These are phyloP conservation scores for Leucoagaricus sp. DNA, from an alignment of 1,284 basidiomycete species.

Conservation along the genomic window DNA sequence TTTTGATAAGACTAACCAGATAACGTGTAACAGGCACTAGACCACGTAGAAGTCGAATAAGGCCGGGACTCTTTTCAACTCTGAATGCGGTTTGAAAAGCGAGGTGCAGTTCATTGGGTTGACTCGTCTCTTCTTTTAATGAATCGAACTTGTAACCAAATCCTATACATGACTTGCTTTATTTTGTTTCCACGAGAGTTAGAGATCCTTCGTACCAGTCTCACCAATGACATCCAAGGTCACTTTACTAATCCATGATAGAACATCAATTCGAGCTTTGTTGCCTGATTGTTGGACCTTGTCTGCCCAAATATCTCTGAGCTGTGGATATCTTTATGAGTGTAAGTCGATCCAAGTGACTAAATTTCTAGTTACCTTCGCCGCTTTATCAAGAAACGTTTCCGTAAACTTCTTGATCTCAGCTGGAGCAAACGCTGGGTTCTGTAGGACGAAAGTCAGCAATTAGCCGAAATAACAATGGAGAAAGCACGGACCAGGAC, in stretches of 20 bases:
- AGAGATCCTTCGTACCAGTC: no score
- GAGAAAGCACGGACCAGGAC: no score
- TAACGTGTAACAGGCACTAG: constrained; percentile 10
- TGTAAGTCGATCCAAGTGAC: background rate
- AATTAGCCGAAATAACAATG: no score
- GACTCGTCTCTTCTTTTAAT: constrained; percentile 38
- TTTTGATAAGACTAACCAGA: background rate
- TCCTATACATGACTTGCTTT: no score
- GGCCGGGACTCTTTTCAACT: constrained; percentile 39
- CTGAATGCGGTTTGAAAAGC: constrained; percentile 49
- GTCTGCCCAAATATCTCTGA: constrained; percentile 49
- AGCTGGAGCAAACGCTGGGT: constrained; percentile 59
- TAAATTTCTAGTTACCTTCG: constrained; percentile 36
- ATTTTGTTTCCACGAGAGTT: no score
- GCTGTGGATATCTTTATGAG: constrained; percentile 27
- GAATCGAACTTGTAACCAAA: constrained; percentile 71
- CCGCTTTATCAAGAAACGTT: constrained; percentile 55
- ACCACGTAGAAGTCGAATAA: constrained; percentile 34
- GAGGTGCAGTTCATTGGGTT: constrained; percentile 49
- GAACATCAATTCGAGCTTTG: constrained; percentile 43
- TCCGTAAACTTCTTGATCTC: constrained; percentile 56
- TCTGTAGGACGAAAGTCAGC: constrained; percentile 26
- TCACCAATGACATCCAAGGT: constrained; percentile 73
- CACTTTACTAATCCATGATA: constrained; percentile 54
- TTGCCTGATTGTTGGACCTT: constrained; percentile 18